Evolutionary conservation across 2,329 filamentous ascomycete species (phyloP), one percentile per base, ranked within the genome.

Genomic region (Basipetospora chlamydospora): DNA sequence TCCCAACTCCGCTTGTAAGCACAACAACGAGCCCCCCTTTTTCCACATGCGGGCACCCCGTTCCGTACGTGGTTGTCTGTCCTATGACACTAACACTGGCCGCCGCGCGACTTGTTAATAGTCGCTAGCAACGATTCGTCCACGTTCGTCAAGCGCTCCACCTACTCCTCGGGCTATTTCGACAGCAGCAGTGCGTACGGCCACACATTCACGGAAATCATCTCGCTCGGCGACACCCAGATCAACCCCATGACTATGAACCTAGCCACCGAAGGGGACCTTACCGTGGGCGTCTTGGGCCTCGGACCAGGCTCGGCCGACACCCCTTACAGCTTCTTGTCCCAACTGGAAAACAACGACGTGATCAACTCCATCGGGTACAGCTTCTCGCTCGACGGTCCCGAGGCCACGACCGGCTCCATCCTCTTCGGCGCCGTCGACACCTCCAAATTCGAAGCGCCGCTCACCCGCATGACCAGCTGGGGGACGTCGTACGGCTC

Each of bases 141-240:
- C 2, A 82, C 84, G 2, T 90, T n/a, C n/a, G n/a, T n/a, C n/a
- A n/a, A n/a, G n/a, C n/a, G n/a, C n/a, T n/a, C n/a, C n/a, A n/a
- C n/a, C 49, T 66, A 75, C 41, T 93, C 94, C 62, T 86, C 88
- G 57, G 93, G 94, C 43, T 78, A 80, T 44, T 70, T 77, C 42
- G 69, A 77, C 42, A 60, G 67, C 12, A 72, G 69, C 30, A 67
- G 63, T n/a, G 64, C 69, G 3, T 55, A 51, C 1, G 87, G 86
- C 22, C 80, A 90, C 55, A 94, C 93, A 52, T 82, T 74, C 3
- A 75, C 70, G 3, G 87, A 95, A 50, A 80, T 67, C 0, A 58
- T 93, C 39, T 60, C 57, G 3, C 61, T 86, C 35, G 75, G 70
- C 9, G 60, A 60, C 16, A 53, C 64, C 21, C 65, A 55, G 1